Conservation (phyloP, 2,329 filamentous ascomycete genomes). For the Cladophialophora carrionii region DNA sequence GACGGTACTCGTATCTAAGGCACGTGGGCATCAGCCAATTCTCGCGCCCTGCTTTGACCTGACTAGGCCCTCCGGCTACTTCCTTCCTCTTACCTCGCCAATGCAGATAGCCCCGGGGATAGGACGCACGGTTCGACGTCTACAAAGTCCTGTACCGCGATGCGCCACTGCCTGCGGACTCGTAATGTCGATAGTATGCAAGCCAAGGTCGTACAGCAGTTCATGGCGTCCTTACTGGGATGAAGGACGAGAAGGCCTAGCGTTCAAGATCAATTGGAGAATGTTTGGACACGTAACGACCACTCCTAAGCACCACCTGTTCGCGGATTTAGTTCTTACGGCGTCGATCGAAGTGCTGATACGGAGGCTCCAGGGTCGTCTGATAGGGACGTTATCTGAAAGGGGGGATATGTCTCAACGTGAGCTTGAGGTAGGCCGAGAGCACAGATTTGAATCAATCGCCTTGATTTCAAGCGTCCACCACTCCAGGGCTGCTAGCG, state of each 20-base stretch:
- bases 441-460: background rate
- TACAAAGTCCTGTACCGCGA: conserved; percentile 27
- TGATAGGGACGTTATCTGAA: background rate
- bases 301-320: background rate
- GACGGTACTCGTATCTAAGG: too few relatives aligned
- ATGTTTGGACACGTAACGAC: background rate
- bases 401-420: background rate
- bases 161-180: conserved; percentile 20
- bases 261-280: conserved; percentile 8
- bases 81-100: background rate
- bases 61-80: background rate
- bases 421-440: background rate
- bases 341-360: background rate
- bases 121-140: conserved; percentile 26
- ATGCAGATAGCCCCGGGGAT: background rate
- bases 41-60: background rate
- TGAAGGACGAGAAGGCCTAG: conserved; percentile 7
- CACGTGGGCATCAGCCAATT: background rate
- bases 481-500: background rate
- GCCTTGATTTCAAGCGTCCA: background rate
- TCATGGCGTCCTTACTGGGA: conserved; percentile 19
- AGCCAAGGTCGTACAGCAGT: conserved; percentile 12
- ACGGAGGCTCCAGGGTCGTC: background rate
- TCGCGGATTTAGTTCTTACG: conserved; percentile 1
- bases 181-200: conserved; percentile 22